Base-by-base conservation (phyloP, 345 rosid species). In the Sonneratia caseolaris region DNA sequence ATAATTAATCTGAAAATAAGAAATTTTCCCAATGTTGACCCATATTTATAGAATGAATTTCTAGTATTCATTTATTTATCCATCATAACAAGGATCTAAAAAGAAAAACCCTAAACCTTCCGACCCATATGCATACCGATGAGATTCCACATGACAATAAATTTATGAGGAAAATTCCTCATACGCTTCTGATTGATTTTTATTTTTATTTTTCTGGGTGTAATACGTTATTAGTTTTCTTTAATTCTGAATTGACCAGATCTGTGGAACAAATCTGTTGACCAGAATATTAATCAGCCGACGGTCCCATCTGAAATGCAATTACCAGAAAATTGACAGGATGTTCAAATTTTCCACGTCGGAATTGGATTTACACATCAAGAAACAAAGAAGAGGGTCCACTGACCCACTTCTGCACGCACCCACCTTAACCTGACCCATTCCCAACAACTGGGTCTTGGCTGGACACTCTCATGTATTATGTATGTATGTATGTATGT, bases 371-470 rank as follows among this genome's bases (percentile, higher is more conserved):
- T 53, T 51, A 15, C 32, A 27, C 32, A 27, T 51, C 11, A 56
- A 22, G 32, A 16, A 57, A n/a, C 12, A 57, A 57, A 57, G 13
- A 57, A 57, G 9, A 19, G 64, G 13, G 3, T 57, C 64, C 35
- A 57, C 35, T 57, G 64, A 57, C 64, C 64, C 64, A 57, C 64
- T 57, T 21, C 27, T 57, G 64, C n/a, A 7, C 14, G 21, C 32
- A 22, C 13, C 32, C 64, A 19, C 64, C 64, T 7, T 57, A n/a
- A n/a, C 64, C 6, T 57, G 32, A 57, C 64, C 64, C 64, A 57
- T 57, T 57, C 64, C 64, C 64, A 57, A 57, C 64, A 57, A 57
- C 64, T 57, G 35, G 64, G 64, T 57, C 64, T n/a, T 57, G 35
- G 64, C 64, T 57, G 64, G 64, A 57, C 32, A 57, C 45, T 57